These are phyloP conservation scores for Aspergillus vadensis DNA, from an alignment of 2,329 filamentous ascomycete genomes.

Conservation along the genomic window DNA sequence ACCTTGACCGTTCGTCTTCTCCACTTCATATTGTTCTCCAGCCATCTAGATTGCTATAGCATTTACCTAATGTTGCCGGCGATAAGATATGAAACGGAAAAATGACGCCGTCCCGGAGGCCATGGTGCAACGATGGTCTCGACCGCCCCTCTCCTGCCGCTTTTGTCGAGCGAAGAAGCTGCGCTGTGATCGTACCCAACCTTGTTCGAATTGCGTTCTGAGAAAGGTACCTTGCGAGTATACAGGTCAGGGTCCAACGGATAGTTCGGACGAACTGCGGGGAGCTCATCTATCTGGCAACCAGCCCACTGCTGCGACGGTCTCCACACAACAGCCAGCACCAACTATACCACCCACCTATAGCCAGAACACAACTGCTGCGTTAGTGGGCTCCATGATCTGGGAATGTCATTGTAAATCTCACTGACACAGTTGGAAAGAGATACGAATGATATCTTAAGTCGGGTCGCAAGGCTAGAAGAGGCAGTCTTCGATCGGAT, in stretches of 20 bases:
- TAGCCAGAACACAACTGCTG: neutral
- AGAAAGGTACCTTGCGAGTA: constrained; percentile 24
- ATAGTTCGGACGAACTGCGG: neutral
- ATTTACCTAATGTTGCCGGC: neutral
- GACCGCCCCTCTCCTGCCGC: constrained; percentile 22
- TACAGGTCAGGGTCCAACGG: constrained; percentile 2
- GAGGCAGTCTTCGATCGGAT: neutral
- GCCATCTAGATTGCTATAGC: neutral
- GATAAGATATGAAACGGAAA: constrained; percentile 6
- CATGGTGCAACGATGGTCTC: constrained; percentile 12
- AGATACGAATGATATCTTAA: neutral
- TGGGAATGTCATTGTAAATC: neutral
- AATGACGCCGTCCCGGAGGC: neutral
- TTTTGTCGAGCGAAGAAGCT: constrained; percentile 27
- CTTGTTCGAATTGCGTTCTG: constrained; percentile 26
- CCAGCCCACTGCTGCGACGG: neutral
- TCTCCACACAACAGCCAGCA: neutral
- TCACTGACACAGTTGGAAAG: neutral
- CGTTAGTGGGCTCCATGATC: neutral
- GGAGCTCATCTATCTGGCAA: neutral
- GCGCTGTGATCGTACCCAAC: constrained; percentile 26
- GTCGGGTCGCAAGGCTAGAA: neutral
- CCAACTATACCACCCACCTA: neutral
- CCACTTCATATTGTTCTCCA: neutral
- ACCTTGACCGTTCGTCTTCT: neutral